A percentile compares a stretch with the other conserved stretches of the same genome.
Evolutionary conservation across 2,329 filamentous ascomycete species (phyloP).

Genomic region (Lojkania enalia): DNA sequence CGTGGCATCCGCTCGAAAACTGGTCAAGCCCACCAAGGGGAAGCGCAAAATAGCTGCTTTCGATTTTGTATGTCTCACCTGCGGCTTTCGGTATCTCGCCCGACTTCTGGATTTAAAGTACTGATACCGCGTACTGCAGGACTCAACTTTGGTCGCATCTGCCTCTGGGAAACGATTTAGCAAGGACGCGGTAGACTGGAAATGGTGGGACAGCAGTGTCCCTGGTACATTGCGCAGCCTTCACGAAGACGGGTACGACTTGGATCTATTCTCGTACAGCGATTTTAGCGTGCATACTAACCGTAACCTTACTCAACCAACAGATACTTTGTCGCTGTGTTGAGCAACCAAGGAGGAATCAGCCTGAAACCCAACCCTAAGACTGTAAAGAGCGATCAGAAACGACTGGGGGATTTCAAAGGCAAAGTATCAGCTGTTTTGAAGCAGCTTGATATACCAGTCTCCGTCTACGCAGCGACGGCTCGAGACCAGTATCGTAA

Average conservation of each 20-base stretch:
- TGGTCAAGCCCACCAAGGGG: conserved; percentile 14
- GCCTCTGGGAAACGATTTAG: conserved; percentile 80
- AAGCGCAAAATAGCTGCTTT: conserved; percentile 43
- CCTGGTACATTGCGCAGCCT: conserved; percentile 69
- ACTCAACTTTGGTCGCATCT: conserved; percentile 83
- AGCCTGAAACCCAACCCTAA: conserved; percentile 75
- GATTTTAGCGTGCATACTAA: neutral
- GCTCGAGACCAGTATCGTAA: conserved; percentile 82
- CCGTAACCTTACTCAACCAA: neutral
- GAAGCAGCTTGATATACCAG: conserved; percentile 70
- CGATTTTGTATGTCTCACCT: conserved; percentile 40
- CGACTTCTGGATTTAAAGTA: neutral
- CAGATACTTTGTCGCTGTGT: conserved; percentile 74
- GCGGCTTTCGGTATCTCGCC: neutral
- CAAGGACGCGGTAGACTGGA: conserved; percentile 77
- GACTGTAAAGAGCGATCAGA: conserved; percentile 65
- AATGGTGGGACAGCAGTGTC: conserved; percentile 83
- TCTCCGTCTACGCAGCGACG: conserved; percentile 81
- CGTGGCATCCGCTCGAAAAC: conserved; percentile 43
- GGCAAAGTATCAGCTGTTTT: conserved; percentile 73
- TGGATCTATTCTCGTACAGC: neutral
- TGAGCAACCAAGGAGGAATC: conserved; percentile 89
- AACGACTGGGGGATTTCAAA: conserved; percentile 79
- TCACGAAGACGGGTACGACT: conserved; percentile 66
- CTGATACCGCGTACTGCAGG: conserved; percentile 53